A percentile compares a stretch with the other conserved stretches of the same genome.
Conservation (phyloP, 805 yeast genomes). For the Yamadazyma philogaea region DNA sequence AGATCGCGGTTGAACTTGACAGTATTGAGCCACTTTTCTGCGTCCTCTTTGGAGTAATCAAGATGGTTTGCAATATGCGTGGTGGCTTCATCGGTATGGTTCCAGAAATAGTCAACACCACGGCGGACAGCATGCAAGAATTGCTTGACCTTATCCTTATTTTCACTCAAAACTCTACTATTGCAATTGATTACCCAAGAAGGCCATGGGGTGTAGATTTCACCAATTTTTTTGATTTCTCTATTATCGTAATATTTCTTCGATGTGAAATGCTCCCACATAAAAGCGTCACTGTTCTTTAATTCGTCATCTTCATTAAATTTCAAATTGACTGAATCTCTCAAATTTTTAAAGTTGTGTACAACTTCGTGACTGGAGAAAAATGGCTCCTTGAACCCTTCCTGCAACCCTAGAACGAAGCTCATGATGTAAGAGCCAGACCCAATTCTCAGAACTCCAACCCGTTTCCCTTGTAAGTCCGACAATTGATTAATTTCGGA, state of each 20-base stretch:
- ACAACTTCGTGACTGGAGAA: conserved; percentile 53
- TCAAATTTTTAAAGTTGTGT: conserved; percentile 67
- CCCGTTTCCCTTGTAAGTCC: conserved; percentile 57
- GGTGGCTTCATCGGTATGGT: conserved; percentile 61
- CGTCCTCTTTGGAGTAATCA: conserved; percentile 77
- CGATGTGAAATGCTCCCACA: conserved; percentile 95
- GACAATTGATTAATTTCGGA: conserved; percentile 48
- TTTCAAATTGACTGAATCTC: conserved; percentile 71
- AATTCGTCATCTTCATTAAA: conserved; percentile 31
- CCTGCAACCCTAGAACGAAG: conserved; percentile 68
- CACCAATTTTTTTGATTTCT: conserved; percentile 81
- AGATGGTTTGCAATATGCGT: conserved; percentile 61
- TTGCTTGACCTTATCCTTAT: conserved; percentile 21
- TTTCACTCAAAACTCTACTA: conserved; percentile 28
- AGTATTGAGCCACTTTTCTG: conserved; percentile 76
- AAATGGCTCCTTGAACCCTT: conserved; percentile 51
- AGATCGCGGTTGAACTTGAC: conserved; percentile 56
- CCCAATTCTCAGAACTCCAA: conserved; percentile 86
- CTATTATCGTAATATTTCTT: conserved; percentile 76
- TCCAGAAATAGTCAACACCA: conserved; percentile 66
- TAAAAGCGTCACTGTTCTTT: conserved; percentile 69
- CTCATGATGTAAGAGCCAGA: conserved; percentile 92
- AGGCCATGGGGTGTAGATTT: conserved; percentile 95
- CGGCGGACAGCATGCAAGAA: conserved; percentile 56
- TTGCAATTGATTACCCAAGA: conserved; percentile 79